These are phyloP conservation scores for Albophoma yamanashiensis DNA, from an alignment of 2,329 filamentous ascomycete species.

Conservation along the genomic window DNA sequence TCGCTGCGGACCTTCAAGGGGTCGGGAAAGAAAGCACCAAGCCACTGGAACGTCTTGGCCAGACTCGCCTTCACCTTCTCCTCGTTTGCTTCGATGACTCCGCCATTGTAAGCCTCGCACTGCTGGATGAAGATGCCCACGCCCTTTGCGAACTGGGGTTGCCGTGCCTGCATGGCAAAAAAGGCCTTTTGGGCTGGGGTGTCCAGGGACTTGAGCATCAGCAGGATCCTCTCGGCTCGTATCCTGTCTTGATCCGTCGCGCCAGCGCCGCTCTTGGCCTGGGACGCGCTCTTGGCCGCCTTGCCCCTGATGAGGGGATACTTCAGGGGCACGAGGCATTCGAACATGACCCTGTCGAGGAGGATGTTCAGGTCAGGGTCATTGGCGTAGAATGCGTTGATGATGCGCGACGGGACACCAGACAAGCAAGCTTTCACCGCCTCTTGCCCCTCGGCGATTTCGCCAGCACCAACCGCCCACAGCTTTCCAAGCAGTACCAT, in stretches of 20 bases:
- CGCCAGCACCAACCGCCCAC: conserved; percentile 87
- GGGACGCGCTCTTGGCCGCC: conserved; percentile 49
- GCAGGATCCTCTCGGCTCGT: conserved; percentile 72
- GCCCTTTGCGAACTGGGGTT: conserved; percentile 62
- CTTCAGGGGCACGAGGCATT: conserved; percentile 78
- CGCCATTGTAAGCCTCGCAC: conserved; percentile 87
- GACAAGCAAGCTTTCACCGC: conserved; percentile 63
- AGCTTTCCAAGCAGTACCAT: conserved; percentile 77
- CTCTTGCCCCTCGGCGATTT: conserved; percentile 76
- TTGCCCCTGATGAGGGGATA: conserved; percentile 62
- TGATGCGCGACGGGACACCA: conserved; percentile 72
- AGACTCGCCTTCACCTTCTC: conserved; percentile 61
- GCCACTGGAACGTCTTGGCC: conserved; percentile 59
- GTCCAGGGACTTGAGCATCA: conserved; percentile 71
- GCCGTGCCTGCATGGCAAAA: conserved; percentile 72
- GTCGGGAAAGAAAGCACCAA: conserved; percentile 70
- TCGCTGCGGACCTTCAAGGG: conserved; percentile 60
- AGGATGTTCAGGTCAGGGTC: conserved; percentile 76
- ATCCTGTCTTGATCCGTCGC: conserved; percentile 64
- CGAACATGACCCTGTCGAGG: conserved; percentile 75
- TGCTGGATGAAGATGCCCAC: conserved; percentile 66
- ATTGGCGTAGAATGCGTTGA: conserved; percentile 84
- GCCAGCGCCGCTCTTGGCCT: conserved; percentile 29
- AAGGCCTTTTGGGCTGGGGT: conserved; percentile 74
- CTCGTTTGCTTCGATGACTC: conserved; percentile 63